These are phyloP conservation scores for Hibiscus mutabilis DNA, from an alignment of 345 rosid species.

Conservation along the genomic window DNA sequence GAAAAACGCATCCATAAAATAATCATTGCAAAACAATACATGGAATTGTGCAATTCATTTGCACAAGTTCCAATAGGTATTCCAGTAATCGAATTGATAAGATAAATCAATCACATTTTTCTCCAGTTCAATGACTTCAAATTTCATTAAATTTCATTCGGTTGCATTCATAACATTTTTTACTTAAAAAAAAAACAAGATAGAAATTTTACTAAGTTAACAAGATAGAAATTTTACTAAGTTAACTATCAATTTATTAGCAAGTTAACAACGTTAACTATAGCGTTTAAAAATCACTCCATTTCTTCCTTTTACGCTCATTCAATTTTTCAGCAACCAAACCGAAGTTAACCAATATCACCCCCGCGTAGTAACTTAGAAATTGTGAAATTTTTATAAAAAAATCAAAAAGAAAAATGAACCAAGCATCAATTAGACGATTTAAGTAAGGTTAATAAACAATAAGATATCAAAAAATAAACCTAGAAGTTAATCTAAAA, in stretches of 20 bases:
- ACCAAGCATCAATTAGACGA: background rate
- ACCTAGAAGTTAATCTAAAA: too few species aligned
- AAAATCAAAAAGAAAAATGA: background rate
- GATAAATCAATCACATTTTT: background rate
- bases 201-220: background rate
- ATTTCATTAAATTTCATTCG: background rate
- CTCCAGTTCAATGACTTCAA: background rate
- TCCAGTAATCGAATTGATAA: background rate
- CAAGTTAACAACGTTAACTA: background rate
- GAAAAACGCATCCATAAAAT: background rate
- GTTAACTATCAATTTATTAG: background rate
- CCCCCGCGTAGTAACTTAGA: background rate
- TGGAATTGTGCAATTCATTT: background rate
- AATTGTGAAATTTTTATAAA: background rate
- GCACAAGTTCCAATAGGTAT: background rate
- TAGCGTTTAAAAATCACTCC: background rate
- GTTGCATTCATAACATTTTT: too few species aligned
- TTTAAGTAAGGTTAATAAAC: background rate
- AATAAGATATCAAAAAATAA: background rate
- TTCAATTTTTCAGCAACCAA: conserved; percentile 6
- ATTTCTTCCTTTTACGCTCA: background rate
- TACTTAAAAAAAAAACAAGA: too few species aligned
- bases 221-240: background rate
- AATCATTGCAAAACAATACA: background rate
- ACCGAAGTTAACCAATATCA: background rate